Base-by-base conservation (phyloP, 2,329 filamentous ascomycete genomes). In the Claviceps purpurea region DNA sequence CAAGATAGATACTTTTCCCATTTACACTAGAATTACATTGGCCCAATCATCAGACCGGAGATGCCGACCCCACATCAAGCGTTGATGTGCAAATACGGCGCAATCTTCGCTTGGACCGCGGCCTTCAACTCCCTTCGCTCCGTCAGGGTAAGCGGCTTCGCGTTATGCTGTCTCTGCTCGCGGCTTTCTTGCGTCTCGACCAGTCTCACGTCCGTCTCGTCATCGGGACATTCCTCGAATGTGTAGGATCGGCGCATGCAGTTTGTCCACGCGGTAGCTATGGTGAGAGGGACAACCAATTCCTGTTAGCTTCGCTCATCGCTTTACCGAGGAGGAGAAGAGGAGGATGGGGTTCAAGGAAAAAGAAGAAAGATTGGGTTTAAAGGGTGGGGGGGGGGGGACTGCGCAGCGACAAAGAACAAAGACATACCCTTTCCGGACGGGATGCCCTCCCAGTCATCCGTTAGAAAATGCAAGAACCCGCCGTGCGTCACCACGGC, bases 401-500 rank as follows among this genome's bases (percentile, higher is more conserved):
- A 24, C 14, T 26, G 38, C 16, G 39, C 3, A 40, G 16, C 5
- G 16, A 24, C 2, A 39, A 39, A 11, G 24, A 6, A n/a, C 1
- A n/a, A 11, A 39, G n/a, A 5, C 72, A 52, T 65, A 75, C 73
- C 69, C 54, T 55, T 56, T 0, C 60, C 59, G 3, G 72, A 60
- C 60, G 68, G 64, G 24, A 77, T 75, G 43, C 81, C 85, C 51
- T 80, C 73, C 80, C 83, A 94, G 61, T 95, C 89, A 58, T 89
- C 79, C 0, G 87, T 93, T 56, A 95, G 70, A 61, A 88, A 94
- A 65, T 95, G 89, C 60, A 95, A 64, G 59, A 90, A 86, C 1
- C 85, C 87, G 1, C 89, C 89, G 61, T 95, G 89, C 3, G 87
- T 85, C 7, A 94, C 87, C 2, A 89, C 74, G 0, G 84, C 80